Evolutionary conservation across 2,329 filamentous ascomycete species (phyloP).

Genomic region (Elsinoe perseae): DNA sequence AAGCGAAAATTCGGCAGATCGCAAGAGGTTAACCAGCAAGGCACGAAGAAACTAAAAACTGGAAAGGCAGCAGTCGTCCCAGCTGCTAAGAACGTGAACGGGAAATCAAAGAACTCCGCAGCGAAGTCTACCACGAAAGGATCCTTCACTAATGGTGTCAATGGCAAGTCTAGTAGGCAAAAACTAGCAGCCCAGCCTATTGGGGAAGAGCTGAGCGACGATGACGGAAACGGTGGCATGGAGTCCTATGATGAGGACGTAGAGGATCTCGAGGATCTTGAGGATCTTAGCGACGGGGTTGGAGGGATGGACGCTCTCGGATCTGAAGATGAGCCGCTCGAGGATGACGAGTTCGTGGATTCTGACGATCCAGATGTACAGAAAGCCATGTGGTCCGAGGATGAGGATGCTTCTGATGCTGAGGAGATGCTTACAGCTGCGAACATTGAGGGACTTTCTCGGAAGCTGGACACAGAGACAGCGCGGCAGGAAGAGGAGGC

Average conservation of each 20-base stretch:
- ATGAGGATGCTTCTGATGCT: conserved; percentile 79
- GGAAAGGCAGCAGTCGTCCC: conserved; percentile 33
- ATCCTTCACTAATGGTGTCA: conserved; percentile 21
- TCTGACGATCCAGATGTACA: conserved; percentile 54
- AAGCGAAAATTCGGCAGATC: conserved; percentile 63
- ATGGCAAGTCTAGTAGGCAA: conserved; percentile 29
- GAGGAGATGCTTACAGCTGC: conserved; percentile 90
- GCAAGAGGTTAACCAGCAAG: background rate
- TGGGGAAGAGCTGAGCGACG: conserved; percentile 19
- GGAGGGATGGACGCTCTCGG: conserved; percentile 34
- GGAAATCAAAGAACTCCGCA: conserved; percentile 34
- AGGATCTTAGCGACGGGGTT: conserved; percentile 23
- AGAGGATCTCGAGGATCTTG: conserved; percentile 35
- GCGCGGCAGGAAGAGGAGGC: conserved; percentile 75
- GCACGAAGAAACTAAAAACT: conserved; percentile 56
- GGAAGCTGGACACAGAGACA: conserved; percentile 70
- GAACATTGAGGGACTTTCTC: conserved; percentile 87
- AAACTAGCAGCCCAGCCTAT: conserved; percentile 24
- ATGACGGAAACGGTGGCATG: conserved; percentile 23
- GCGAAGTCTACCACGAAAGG: conserved; percentile 27
- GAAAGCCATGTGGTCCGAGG: conserved; percentile 84
- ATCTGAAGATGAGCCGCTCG: conserved; percentile 34
- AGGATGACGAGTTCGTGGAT: conserved; percentile 46
- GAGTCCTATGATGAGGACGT: conserved; percentile 29
- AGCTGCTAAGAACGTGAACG: conserved; percentile 32